Base-by-base conservation (phyloP, 1,284 basidiomycete genomes). In the Veloporphyrellus conicus region DNA sequence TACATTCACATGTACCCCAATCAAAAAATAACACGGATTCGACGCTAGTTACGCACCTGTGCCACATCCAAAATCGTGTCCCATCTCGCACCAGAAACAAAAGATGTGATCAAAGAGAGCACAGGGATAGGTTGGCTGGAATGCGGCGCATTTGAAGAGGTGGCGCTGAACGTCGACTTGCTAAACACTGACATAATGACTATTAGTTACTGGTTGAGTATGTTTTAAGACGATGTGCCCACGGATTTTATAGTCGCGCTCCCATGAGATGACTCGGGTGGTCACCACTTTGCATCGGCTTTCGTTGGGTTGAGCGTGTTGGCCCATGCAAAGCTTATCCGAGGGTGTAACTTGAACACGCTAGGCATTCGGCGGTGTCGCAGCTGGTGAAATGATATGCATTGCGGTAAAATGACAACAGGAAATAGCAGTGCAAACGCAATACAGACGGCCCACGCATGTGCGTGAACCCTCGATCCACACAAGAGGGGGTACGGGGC, bases 1-100 rank as follows among this genome's bases (percentile, higher is more conserved):
- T 84, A 31, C 29, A 15, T 7, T 31, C 4, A 32, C 6, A 25
- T 25, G 23, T 25, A 25, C 23, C 23, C 8, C 23, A n/a, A n/a
- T n/a, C n/a, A n/a, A 33, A 19, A 16, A 36, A 15, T 11, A 2
- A 25, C 23, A 25, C 23, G 23, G n/a, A n/a, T n/a, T n/a, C n/a
- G n/a, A n/a, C n/a, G n/a, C n/a, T n/a, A n/a, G n/a, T 25, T 22
- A 75, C 69, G 6, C 57, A 82, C 88, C 89, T 7, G 89, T 90
- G 27, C 90, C 90, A 66, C 90, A 93, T 2, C 90, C 90, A 1
- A 93, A 64, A 59, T 93, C 90, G 67, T 70, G 16, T 77, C 71
- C 76, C 78, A 84, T 4, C 44, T 43, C 11, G 74, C 69, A 0
- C 20, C 47, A 84, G 55, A 79, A 84, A 9, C 71, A 61, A 58